Base-by-base conservation (phyloP, 495 filamentous ascomycete genomes). In the Chaetomium cochliodes region DNA sequence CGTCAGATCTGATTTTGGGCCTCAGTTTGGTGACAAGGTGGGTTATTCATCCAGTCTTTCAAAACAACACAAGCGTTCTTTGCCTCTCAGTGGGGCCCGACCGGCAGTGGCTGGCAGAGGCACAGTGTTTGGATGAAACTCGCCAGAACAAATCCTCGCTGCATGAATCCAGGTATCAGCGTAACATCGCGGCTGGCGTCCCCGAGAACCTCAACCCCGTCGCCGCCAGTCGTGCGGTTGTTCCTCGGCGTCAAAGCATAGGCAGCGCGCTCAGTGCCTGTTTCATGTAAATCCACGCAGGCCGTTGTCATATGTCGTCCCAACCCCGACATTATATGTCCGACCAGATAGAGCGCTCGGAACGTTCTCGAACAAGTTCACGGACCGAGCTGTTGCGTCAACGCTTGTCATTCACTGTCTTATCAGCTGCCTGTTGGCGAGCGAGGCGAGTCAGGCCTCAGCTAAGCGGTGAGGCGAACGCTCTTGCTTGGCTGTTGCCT, bases 231-330 rank as follows among this genome's bases (percentile, higher is more conserved):
- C 33, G 37, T 25, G 54, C 54, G 22, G 33, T 57, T 57, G 33
- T 41, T 57, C n/a, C 25, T 50, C 42, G 57, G 42, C 26, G n/a
- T n/a, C 39, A 22, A 57, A 22, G 42, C 26, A 15, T 60, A 23
- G 26, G 20, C 16, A 26, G n/a, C 23, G 2, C 8, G 30, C 30
- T 33, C 30, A 28, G 46, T n/a, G 56, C 51, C 28, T 53, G 69
- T 71, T 71, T 71, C 69, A 71, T 68, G 66, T 69, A 59, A 67
- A 71, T 68, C 63, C 41, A 42, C 20, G 16, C 9, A 4, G 11
- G 51, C 41, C 41, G 53, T 61, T 51, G 62, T 59, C 12, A 30
- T 46, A 39, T 37, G 30, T 71, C 57, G 64, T 62, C 58, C 46
- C 61, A 44, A 33, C 41, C 62, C 64, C 33, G 8, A 64, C 20